Conservation (phyloP, 2,329 filamentous ascomycete genomes). For the Nemania abortiva region DNA sequence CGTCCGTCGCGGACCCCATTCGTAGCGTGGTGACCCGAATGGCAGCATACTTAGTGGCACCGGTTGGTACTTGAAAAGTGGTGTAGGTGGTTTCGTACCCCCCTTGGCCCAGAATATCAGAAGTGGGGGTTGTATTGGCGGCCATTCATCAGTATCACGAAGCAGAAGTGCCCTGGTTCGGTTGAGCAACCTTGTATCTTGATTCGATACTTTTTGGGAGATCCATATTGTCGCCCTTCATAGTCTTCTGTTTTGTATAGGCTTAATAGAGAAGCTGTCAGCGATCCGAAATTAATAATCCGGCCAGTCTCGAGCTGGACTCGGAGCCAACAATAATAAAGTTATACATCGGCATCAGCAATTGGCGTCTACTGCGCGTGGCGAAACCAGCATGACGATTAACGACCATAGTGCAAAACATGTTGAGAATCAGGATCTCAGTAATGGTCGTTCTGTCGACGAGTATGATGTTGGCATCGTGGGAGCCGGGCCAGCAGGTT, state of each 20-base stretch:
- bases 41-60: background rate
- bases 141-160: background rate
- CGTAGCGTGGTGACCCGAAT: background rate
- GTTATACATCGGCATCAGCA: background rate
- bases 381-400: background rate
- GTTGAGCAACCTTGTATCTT: background rate
- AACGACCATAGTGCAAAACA: background rate
- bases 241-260: background rate
- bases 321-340: background rate
- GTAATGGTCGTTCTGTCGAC: background rate
- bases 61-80: conserved; percentile 16
- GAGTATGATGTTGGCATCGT: conserved; percentile 61
- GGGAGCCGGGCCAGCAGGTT: conserved; percentile 67
- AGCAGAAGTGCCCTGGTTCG: background rate
- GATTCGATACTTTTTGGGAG: background rate
- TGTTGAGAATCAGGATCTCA: background rate
- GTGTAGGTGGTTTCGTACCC: conserved; percentile 8
- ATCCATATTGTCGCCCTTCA: background rate
- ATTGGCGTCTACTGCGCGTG: background rate
- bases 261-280: background rate
- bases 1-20: background rate
- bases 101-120: background rate
- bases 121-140: conserved; percentile 18
- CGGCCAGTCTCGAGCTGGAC: background rate
- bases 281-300: background rate